Conservation (phyloP, 805 yeast species). For the Isabelozyma rhagii region DNA sequence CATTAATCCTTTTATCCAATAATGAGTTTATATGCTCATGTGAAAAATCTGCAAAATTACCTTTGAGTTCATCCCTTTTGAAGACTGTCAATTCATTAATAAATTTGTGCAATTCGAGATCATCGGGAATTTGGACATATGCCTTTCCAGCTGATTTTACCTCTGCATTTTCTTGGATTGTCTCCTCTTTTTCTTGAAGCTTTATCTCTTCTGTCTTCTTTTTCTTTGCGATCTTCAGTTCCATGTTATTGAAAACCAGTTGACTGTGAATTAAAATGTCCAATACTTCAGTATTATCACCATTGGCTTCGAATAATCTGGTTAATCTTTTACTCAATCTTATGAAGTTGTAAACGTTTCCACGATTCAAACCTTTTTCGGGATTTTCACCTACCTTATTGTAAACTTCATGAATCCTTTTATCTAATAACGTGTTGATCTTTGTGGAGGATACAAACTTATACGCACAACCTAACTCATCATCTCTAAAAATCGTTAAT, state of each 20-base stretch:
- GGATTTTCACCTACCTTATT: conserved; percentile 8
- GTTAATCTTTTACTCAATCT: conserved; percentile 13
- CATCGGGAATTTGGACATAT: conserved; percentile 17
- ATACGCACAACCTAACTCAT: conserved; percentile 4
- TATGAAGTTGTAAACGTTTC: conserved; percentile 10
- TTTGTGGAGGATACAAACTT: conserved; percentile 6
- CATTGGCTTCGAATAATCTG: conserved; percentile 45
- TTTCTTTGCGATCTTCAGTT: conserved; percentile 13
- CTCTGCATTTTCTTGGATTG: neutral
- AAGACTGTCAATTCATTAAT: conserved; percentile 15
- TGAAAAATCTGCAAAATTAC: conserved; percentile 3
- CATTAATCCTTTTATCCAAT: conserved; percentile 13
- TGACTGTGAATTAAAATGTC: conserved; percentile 56
- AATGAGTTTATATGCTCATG: conserved; percentile 11
- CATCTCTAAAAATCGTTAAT: neutral
- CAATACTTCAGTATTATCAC: conserved; percentile 56
- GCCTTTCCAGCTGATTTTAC: neutral
- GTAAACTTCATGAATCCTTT: conserved; percentile 11
- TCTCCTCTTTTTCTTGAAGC: neutral
- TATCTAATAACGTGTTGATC: conserved; percentile 11
- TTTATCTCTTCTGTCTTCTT: neutral
- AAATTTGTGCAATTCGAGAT: conserved; percentile 12
- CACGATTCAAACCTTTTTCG: conserved; percentile 5
- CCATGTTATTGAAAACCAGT: conserved; percentile 43
- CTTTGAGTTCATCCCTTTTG: conserved; percentile 13